These are phyloP conservation scores for Ceratopteris richardii DNA, from an alignment of 75 land plant genomes.

Conservation along the genomic window DNA sequence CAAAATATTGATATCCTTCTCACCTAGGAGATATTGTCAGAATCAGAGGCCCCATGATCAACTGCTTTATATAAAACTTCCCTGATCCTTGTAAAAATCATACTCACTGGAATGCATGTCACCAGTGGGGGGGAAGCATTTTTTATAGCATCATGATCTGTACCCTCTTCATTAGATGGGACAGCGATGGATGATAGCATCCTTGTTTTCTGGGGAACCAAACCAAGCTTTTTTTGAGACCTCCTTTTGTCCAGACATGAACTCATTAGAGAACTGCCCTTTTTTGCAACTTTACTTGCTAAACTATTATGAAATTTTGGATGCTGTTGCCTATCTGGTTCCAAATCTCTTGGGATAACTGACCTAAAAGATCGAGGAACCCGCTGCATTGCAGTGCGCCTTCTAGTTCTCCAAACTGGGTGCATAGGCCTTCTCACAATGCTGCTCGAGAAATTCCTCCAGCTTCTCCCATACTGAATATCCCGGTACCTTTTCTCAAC, in stretches of 20 bases:
- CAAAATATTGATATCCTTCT: too few relatives aligned
- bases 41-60: not conserved
- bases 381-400: slow-evolving; percentile 62
- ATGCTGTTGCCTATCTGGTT: slow-evolving; percentile 12
- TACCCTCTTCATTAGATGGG: slow-evolving; percentile 18
- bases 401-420: slow-evolving; percentile 64
- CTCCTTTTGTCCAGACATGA: slow-evolving; percentile 26
- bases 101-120: slow-evolving; percentile 63
- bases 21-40: not conserved
- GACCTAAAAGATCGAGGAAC: slow-evolving; percentile 29
- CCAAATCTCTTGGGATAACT: slow-evolving; percentile 12
- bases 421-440: slow-evolving; percentile 18
- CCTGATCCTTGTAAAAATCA: slow-evolving; percentile 61
- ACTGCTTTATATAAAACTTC: slow-evolving; percentile 5
- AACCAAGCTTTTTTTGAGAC: slow-evolving; percentile 32
- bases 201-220: slow-evolving; percentile 48
- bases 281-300: slow-evolving; percentile 18
- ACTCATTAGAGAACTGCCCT: slow-evolving; percentile 5
- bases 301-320: slow-evolving; percentile 2
- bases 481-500: slow-evolving; percentile 45
- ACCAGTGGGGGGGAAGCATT: slow-evolving; percentile 29
- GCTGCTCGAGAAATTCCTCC: slow-evolving; percentile 11
- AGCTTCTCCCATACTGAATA: slow-evolving; percentile 9
- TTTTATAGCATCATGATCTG: slow-evolving; percentile 3
- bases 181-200: slow-evolving; percentile 56